Base-by-base conservation (phyloP, 176 grass and related monocot genomes). In the Cocos nucifera region DNA sequence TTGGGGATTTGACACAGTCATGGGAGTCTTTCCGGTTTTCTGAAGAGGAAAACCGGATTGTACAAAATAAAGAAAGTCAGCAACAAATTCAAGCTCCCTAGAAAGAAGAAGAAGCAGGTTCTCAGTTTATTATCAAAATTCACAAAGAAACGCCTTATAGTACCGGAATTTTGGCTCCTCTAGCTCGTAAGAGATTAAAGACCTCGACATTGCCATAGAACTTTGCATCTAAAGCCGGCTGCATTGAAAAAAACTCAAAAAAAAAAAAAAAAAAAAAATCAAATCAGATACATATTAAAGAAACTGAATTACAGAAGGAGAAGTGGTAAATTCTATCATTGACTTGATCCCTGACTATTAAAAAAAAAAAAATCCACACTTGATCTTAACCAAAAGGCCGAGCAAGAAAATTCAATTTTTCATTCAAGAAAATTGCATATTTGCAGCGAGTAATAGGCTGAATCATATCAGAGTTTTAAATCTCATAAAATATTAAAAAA, bases 151-250 rank as follows among this genome's bases (percentile, higher is more conserved):
- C 50, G 48, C 4, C 39, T 65, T 69, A 25, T 57, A 61, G 26
- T 91, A 97, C 93, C 71, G 87, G 81, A 78, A 64, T 25, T 81
- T 88, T 98, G 58, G 93, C 93, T 75, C 93, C 93, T 92, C 73
- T 79, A 77, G 81, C 78, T 74, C 82, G 86, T 15, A 98, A 75
- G 61, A 92, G 63, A 55, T 85, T 79, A 44, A 85, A 92, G 5
- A 98, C 66, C 77, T 98, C 87, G 16, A 79, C 79, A 56, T 98
- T 82, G 0, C 87, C 66, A 54, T 98, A 98, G 71, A 86, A 75
- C 65, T 88, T 98, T 0, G 87, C 93, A 72, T 98, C 93, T 49
- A 84, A 84, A 3, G 81, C 84, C 50, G 93, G 83, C 93, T 98
- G 83, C 28, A 85, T 65, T 77, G 16, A 7, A 8, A 15, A 17